Evolutionary conservation across 768 basidiomycete species (phyloP).

Genomic region (Macrolepiota dolichaula): DNA sequence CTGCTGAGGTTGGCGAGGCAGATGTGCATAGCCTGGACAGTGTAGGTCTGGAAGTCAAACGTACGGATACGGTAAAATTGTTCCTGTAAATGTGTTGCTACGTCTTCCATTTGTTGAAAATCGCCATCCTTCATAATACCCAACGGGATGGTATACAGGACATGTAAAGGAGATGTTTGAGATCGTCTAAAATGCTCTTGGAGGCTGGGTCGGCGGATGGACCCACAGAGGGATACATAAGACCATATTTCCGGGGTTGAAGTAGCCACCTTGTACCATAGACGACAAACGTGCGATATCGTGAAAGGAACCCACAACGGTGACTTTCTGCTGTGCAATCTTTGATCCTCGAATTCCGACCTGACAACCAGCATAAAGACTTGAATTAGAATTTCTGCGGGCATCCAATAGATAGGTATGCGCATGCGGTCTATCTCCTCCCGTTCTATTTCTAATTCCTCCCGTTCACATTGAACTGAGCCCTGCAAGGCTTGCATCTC

Average conservation of each 20-base stretch:
- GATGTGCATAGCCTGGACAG: background rate
- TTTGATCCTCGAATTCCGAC: constrained; percentile 19
- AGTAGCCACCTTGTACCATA: background rate
- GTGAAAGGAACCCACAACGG: background rate
- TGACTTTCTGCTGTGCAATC: background rate
- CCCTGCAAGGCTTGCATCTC: constrained; percentile 36
- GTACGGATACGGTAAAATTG: background rate
- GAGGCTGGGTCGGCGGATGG: background rate
- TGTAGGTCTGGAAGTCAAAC: background rate
- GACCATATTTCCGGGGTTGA: constrained; percentile 6
- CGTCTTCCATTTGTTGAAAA: background rate
- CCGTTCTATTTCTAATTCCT: constrained; percentile 25
- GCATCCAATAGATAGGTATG: constrained; percentile 49
- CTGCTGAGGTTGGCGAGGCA: background rate
- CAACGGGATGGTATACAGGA: background rate
- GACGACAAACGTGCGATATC: constrained; percentile 21
- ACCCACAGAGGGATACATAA: constrained; percentile 24
- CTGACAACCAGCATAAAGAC: constrained; percentile 33
- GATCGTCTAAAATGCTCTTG: background rate
- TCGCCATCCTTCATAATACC: background rate
- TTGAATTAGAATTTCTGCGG: constrained; percentile 42
- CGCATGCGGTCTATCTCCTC: constrained; percentile 34
- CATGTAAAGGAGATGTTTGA: background rate
- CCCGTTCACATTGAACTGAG: constrained; percentile 30
- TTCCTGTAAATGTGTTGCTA: background rate